Conservation (phyloP, 148 eudicot genomes). For the Chenopodium suecicum region DNA sequence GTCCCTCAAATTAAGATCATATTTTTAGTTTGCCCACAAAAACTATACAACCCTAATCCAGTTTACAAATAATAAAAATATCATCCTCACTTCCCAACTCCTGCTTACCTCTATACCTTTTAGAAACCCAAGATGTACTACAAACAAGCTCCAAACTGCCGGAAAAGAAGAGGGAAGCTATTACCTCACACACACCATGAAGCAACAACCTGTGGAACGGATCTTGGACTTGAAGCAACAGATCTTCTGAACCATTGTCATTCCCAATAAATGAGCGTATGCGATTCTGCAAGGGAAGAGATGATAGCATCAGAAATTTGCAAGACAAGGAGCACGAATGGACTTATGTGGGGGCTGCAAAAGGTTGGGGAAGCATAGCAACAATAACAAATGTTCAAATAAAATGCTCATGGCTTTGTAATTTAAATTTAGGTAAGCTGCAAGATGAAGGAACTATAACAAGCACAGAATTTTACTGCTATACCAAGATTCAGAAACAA, state of each 20-base stretch:
- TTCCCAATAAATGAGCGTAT: constrained; percentile 60
- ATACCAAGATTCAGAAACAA: neutral
- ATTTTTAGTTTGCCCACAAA: too few species aligned
- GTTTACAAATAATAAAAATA: too few species aligned
- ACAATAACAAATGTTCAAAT: neutral
- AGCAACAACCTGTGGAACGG: constrained; percentile 88
- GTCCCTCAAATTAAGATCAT: too few species aligned
- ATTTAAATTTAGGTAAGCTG: neutral
- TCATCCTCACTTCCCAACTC: neutral
- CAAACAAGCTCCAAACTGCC: neutral
- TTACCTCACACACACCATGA: constrained; percentile 97
- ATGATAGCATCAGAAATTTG: neutral
- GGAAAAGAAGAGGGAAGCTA: neutral
- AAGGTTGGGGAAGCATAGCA: neutral
- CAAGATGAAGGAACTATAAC: neutral
- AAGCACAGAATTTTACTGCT: neutral
- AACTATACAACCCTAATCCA: too few species aligned
- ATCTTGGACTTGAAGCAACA: constrained; percentile 69
- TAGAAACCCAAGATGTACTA: neutral
- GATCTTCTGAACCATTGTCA: constrained; percentile 45
- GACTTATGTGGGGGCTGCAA: neutral
- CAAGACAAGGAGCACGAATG: neutral
- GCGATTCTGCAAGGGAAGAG: constrained; percentile 45
- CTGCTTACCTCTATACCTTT: neutral
- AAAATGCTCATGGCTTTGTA: neutral